These are phyloP conservation scores for Phialocephala sp. DNA, from an alignment of 2,329 filamentous ascomycete species.

Conservation along the genomic window DNA sequence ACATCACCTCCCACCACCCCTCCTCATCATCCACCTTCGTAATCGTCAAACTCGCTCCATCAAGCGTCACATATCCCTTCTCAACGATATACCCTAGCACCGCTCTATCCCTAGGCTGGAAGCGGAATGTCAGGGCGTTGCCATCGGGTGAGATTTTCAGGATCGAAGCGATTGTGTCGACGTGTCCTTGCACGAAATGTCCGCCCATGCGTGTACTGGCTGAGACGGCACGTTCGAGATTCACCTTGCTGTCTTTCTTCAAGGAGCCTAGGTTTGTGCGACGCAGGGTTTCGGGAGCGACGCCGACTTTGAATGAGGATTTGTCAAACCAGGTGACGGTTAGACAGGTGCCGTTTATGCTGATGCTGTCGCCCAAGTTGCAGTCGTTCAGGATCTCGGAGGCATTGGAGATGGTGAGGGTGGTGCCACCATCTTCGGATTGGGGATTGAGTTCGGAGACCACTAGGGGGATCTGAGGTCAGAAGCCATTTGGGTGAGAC, in stretches of 20 bases:
- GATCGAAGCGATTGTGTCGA: constrained; percentile 86
- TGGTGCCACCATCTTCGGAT: constrained; percentile 86
- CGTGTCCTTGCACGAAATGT: constrained; percentile 97
- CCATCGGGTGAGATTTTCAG: constrained; percentile 77
- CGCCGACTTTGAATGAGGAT: constrained; percentile 81
- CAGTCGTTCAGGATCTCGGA: constrained; percentile 78
- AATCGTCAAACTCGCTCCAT: constrained; percentile 92
- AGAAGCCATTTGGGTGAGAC: too few species aligned
- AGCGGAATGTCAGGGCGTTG: constrained; percentile 86
- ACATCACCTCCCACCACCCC: constrained; percentile 94
- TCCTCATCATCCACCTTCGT: constrained; percentile 81
- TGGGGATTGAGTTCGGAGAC: constrained; percentile 81
- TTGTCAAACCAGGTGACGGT: constrained; percentile 79
- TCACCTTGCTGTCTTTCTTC: constrained; percentile 70
- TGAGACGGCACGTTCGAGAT: constrained; percentile 91
- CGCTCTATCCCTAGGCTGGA: constrained; percentile 70
- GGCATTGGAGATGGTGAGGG: constrained; percentile 80
- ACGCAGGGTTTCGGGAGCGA: constrained; percentile 93
- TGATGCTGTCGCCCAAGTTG: constrained; percentile 90
- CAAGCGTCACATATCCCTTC: constrained; percentile 94
- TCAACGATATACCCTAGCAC: constrained; percentile 89
- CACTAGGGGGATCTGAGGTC: constrained; percentile 54
- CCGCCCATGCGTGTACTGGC: constrained; percentile 95
- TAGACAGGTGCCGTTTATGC: constrained; percentile 93
- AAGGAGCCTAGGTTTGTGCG: constrained; percentile 91